A percentile compares a stretch with the other conserved stretches of the same genome.
Evolutionary conservation across 495 filamentous ascomycete genomes (phyloP).

Genomic region (Hamigera avellanea): DNA sequence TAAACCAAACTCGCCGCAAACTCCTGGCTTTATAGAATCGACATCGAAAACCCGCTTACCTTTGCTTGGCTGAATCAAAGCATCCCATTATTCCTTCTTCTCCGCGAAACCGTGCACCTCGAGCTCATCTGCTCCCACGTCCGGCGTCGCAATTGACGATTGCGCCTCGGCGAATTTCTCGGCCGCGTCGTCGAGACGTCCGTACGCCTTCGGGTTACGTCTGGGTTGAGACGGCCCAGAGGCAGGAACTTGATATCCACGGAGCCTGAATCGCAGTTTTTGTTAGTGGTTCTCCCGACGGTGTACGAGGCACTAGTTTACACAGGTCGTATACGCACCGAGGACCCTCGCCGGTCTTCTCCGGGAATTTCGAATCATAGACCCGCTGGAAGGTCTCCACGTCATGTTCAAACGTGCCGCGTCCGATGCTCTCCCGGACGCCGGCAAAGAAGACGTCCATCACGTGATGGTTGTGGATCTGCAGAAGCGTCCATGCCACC

Average conservation of each 20-base stretch:
- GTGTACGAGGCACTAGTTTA: not conserved
- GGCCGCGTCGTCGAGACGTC: conserved; percentile 36
- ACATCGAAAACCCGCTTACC: too few species aligned
- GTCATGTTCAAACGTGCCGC: conserved; percentile 52
- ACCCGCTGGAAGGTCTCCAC: conserved; percentile 38
- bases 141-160: conserved; percentile 35
- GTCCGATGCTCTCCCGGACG: conserved; percentile 49
- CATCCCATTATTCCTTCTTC: conserved; percentile 15
- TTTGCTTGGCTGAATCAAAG: not conserved
- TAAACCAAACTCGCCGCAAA: too few species aligned
- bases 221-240: conserved; percentile 49
- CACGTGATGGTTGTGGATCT: conserved; percentile 75
- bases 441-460: conserved; percentile 61
- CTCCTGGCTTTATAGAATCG: too few species aligned
- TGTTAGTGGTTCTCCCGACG: conserved; percentile 5
- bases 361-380: conserved; percentile 61
- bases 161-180: conserved; percentile 39
- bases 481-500: conserved; percentile 87
- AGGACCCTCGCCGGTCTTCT: conserved; percentile 65
- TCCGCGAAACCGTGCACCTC: conserved; percentile 51
- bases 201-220: conserved; percentile 59
- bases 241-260: conserved; percentile 76
- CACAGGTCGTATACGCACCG: conserved; percentile 45
- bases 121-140: conserved; percentile 41
- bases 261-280: conserved; percentile 37